phyloP scores from a whole-genome alignment of 1,139 yeast genomes.

The Pneumocystis wakefieldiae region DNA sequence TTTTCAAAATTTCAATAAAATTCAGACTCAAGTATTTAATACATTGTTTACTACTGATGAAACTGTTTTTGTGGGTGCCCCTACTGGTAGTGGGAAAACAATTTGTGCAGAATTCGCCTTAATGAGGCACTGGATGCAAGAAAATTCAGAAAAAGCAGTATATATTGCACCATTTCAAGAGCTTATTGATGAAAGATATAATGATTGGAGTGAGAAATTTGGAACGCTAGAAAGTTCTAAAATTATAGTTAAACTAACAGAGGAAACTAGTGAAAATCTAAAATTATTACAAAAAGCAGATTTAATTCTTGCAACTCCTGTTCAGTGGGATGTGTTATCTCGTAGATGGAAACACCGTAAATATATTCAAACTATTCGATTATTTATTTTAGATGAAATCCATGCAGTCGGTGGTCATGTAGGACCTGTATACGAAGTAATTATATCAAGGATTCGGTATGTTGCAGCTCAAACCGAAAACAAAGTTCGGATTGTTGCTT shows the following conservation, averaged over 20 bases:
- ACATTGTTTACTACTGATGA: conserved; percentile 44
- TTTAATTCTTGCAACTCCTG: conserved; percentile 63
- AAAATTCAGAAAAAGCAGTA: conserved; percentile 44
- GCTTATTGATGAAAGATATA: conserved; percentile 33
- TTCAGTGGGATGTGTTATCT: conserved; percentile 54
- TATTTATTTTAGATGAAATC: conserved; percentile 62
- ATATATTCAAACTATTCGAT: conserved; percentile 50
- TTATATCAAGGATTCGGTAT: conserved; percentile 56
- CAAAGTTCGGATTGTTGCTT: conserved; percentile 44
- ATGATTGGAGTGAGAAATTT: conserved; percentile 41
- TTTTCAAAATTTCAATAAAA: conserved; percentile 45
- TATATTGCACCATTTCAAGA: conserved; percentile 52
- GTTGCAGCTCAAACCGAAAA: conserved; percentile 48
- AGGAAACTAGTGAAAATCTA: conserved; percentile 45
- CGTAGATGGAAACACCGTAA: conserved; percentile 72
- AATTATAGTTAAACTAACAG: conserved; percentile 41
- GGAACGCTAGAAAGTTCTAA: conserved; percentile 28
- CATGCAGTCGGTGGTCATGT: conserved; percentile 45
- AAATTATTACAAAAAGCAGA: conserved; percentile 43
- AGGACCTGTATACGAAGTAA: conserved; percentile 55
- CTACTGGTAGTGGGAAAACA: conserved; percentile 68
- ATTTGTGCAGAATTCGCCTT: conserved; percentile 60
- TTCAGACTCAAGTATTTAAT: conserved; percentile 59
- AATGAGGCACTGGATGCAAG: conserved; percentile 46
- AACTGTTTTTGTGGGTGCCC: conserved; percentile 48